Base-by-base conservation (phyloP, 192 early-diverging fungal genomes). In the Coemansia javaensis region DNA sequence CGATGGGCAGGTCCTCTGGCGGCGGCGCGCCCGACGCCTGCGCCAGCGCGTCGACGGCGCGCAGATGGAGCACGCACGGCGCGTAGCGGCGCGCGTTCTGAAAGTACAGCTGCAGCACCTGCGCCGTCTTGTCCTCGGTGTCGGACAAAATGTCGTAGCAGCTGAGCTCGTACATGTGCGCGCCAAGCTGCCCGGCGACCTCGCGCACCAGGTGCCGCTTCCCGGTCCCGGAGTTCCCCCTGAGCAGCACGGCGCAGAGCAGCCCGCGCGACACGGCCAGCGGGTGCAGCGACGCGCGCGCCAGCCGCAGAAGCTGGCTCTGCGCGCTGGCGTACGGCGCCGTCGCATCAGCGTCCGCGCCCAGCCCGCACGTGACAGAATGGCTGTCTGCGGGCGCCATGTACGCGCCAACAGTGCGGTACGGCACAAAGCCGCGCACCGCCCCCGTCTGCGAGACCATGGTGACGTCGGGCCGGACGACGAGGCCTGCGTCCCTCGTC, bases 21-120 rank as follows among this genome's bases (percentile, higher is more conserved):
- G 41, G 40, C n/a, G 61, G 40, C 10, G 59, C 45, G 30, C 57
- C 45, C 36, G 62, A 46, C 10, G 70, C 44, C 43, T 81, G 74
- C 71, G 81, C 51, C 69, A 97, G 63, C 2, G 84, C 89, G 23
- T 94, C 93, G 12, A 97, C 66, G 43, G 85, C 68, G 16, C 82
- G 66, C 15, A 97, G 43, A n/a, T 95, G 65, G 4, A 95, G 57
- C n/a, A 94, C 59, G 42, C 90, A 93, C 5, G 94, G 94, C 5
- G 84, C 79, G 44, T 82, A 87, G 0, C 78, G 81, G 12, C 68
- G 58, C 0, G 88, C 89, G 37, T 90, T 89, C 23, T 92, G 80
- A 56, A 88, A 87, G 51, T 85, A 84, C 13, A 82, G 63, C 7
- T 85, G 77, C 36, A 97, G 67, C 18, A 79, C 77, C 14, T 80